Evolutionary conservation across 352 stramenopile genomes (phyloP), one percentile per base, ranked within the genome.

Genomic region (Globisporangium nunn): DNA sequence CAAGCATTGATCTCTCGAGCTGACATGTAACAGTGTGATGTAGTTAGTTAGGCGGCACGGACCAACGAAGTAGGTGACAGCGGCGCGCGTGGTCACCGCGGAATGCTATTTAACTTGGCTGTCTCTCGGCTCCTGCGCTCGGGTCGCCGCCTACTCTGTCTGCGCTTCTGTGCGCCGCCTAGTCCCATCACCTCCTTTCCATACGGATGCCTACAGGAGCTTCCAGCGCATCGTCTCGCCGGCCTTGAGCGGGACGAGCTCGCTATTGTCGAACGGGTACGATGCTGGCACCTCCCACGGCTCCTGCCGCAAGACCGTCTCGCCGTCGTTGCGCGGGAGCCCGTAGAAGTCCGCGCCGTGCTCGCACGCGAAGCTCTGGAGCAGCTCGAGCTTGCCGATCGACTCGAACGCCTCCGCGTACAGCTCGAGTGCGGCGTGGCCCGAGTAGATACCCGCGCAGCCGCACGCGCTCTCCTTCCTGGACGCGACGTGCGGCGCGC

Each of bases 381-480:
- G 74, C 44, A 95, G 78, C 50, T 98, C 92, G 31, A 99, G 72
- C 58, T 88, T 87, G 50, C 85, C 93, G 29, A 90, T 84, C 30
- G 70, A 69, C 37, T 99, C 97, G 72, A 99, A 99, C 10, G 94
- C 96, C 64, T 98, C 91, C 2, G 95, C 93, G 71, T 99, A 99
- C 60, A 99, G 70, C 69, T 99, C 94, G 10, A 99, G 62, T 23
- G 95, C 93, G 15, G 91, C 91, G 71, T 98, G 96, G 12, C 91
- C 96, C 39, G 96, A 98, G 77, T 98, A 99, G 49, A 98, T 96
- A 29, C 97, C 97, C 6, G 97, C 97, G 63, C 96, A 99, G 40
- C 96, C 81, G 43, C 83, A 93, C 6, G 64, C 66, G 31, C 78
- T 89, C 69, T 98, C 84, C 73, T 99, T 99, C 58, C 74, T 90